Evolutionary conservation across 306 rosid genomes (phyloP), one percentile per base, ranked within the genome.

Genomic region (Ziziphus jujuba): DNA sequence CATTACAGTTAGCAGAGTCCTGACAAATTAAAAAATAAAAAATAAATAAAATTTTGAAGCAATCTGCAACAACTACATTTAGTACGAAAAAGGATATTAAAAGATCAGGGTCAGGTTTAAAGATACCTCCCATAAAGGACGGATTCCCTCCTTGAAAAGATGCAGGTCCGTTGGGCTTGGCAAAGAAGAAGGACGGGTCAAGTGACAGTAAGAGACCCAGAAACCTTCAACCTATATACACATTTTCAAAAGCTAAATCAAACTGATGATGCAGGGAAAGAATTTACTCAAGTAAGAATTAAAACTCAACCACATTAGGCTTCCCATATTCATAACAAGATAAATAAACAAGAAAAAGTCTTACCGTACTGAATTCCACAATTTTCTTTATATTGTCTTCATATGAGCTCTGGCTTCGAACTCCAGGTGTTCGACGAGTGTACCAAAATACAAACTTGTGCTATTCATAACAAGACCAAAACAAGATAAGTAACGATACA

Each of bases 111-210:
- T 25, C 19, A 35, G 61, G 64, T 52, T 52, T 51, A 22, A n/a
- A 40, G 48, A 28, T 71, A 89, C 96, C 96, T 92, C 97, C 98
- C 98, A 92, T 19, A 92, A 68, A 21, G 98, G 98, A 51, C 97
- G 96, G 57, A 92, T 92, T 57, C 97, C 98, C 60, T 92, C 98
- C 82, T 89, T 90, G 61, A 92, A 92, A 70, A 92, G 91, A 70
- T 90, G 98, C 79, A 92, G 74, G 82, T 92, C 98, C 44, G 98
- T 92, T 48, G 98, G 98, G 84, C 87, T 81, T 33, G 98, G 98
- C 82, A 92, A 76, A 58, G 90, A 65, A 59, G 96, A 54, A 38
- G 98, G 91, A 44, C 96, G 98, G 16, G 86, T 85, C 67, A 92
- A 71, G 72, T 90, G 98, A 84, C 98, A 92, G 53, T 92, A 92